Evolutionary conservation across 2,329 filamentous ascomycete genomes (phyloP).

Genomic region (Elsinoe arachidis): DNA sequence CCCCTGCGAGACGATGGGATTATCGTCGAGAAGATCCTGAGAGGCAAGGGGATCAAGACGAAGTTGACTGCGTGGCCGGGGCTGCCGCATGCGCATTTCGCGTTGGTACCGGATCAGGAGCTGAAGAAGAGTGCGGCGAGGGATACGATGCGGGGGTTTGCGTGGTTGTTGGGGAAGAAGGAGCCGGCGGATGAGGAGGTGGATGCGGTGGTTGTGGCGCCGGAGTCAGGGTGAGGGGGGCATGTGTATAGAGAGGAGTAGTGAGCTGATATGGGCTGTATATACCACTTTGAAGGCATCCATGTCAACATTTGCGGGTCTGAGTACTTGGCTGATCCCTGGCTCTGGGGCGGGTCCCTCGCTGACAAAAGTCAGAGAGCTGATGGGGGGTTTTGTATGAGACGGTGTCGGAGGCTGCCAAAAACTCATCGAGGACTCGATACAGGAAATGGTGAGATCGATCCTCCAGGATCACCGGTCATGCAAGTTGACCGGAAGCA

Average conservation of each 20-base stretch:
- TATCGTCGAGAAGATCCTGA: constrained; percentile 10
- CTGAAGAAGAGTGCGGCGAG: constrained; percentile 21
- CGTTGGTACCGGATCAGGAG: constrained; percentile 26
- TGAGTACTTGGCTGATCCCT: background rate
- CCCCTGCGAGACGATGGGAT: constrained; percentile 10
- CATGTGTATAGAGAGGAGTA: background rate
- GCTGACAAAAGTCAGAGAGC: no score
- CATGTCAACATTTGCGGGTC: no score
- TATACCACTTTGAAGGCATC: no score
- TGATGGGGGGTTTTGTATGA: background rate
- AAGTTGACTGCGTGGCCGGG: constrained; percentile 8
- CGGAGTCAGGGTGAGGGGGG: background rate
- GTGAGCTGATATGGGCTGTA: background rate
- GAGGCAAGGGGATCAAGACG: constrained; percentile 4
- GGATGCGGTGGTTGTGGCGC: background rate
- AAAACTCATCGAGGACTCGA: no score
- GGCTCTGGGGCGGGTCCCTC: no score
- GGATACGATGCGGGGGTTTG: constrained; percentile 26
- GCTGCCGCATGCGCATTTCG: constrained; percentile 27
- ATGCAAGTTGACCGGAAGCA: no score
- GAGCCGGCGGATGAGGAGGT: constrained; percentile 1
- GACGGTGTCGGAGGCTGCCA: background rate
- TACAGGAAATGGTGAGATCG: background rate
- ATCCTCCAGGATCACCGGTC: no score
- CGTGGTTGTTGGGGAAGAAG: constrained; percentile 27